A percentile compares a stretch with the other conserved stretches of the same genome.
Conservation (phyloP, 2,329 filamentous ascomycete species). For the Scytalidium lignicola region DNA sequence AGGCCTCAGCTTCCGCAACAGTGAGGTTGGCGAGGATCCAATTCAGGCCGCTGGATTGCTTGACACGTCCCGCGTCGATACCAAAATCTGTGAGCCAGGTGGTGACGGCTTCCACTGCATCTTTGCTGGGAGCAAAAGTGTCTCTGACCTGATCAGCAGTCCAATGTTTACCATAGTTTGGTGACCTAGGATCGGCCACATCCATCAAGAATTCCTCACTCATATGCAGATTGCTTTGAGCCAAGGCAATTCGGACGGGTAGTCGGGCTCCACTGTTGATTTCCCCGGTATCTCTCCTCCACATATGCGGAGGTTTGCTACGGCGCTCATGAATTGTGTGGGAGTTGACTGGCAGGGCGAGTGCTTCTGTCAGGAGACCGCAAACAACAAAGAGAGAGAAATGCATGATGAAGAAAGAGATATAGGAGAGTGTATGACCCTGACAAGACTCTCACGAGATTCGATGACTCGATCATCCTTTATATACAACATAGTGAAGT, state of each 20-base stretch:
- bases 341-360: slow-evolving; percentile 6
- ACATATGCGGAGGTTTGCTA: slow-evolving; percentile 8
- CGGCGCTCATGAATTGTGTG: slow-evolving; percentile 20
- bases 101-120: slow-evolving; percentile 44
- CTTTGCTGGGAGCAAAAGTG: slow-evolving; percentile 35
- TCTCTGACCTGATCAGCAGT: slow-evolving; percentile 33
- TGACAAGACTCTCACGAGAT: too few relatives aligned
- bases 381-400: slow-evolving; percentile 3
- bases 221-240: slow-evolving; percentile 40
- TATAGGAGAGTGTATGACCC: not conserved
- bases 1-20: slow-evolving; percentile 37
- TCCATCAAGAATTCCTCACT: slow-evolving; percentile 37
- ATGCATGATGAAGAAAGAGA: slow-evolving; percentile 4
- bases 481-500: too few relatives aligned
- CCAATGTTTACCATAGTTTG: slow-evolving; percentile 43
- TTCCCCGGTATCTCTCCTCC: slow-evolving; percentile 12
- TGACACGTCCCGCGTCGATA: slow-evolving; percentile 41
- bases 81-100: slow-evolving; percentile 48
- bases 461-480: too few relatives aligned
- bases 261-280: slow-evolving; percentile 7
- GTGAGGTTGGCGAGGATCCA: slow-evolving; percentile 14
- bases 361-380: slow-evolving; percentile 7
- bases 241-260: slow-evolving; percentile 33
- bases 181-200: slow-evolving; percentile 38
- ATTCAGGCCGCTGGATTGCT: slow-evolving; percentile 34